These are phyloP conservation scores for Lumnitzera littorea DNA, from an alignment of 345 rosid genomes.

Conservation along the genomic window DNA sequence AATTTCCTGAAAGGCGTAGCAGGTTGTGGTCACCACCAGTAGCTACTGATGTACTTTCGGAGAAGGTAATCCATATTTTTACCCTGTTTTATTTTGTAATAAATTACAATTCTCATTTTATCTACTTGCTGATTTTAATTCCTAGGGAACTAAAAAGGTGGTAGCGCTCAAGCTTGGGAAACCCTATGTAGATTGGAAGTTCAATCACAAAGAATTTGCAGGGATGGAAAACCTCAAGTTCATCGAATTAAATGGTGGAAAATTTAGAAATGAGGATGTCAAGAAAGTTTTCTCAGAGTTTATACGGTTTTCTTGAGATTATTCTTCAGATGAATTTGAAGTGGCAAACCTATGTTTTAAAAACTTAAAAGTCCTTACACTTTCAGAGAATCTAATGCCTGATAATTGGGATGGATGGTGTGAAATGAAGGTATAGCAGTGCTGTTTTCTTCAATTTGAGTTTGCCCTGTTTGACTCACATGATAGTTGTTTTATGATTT, in stretches of 20 bases:
- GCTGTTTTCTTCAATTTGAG: too few relatives aligned
- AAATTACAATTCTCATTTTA: too few relatives aligned
- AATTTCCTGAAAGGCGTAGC: slow-evolving; percentile 9
- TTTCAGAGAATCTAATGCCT: background rate
- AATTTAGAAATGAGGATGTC: background rate
- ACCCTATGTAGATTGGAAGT: background rate
- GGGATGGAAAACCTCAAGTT: slow-evolving; percentile 14
- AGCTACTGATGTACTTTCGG: slow-evolving; percentile 6
- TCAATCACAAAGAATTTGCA: slow-evolving; percentile 9
- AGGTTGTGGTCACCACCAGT: slow-evolving; percentile 20
- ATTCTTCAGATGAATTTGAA: background rate
- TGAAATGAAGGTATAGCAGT: background rate
- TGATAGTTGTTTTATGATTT: background rate
- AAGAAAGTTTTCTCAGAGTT: slow-evolving; percentile 6
- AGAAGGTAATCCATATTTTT: slow-evolving; percentile 6
- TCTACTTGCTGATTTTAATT: background rate
- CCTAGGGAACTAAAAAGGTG: slow-evolving; percentile 17
- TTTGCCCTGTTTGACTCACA: background rate
- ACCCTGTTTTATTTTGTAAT: background rate
- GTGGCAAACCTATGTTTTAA: slow-evolving; percentile 1
- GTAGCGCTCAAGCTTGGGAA: slow-evolving; percentile 11
- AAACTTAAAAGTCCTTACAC: slow-evolving; percentile 4
- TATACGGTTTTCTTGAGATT: slow-evolving; percentile 12
- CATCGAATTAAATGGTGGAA: background rate
- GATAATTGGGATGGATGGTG: background rate